Base-by-base conservation (phyloP, 2,329 filamentous ascomycete genomes). In the Penicillium sp. region DNA sequence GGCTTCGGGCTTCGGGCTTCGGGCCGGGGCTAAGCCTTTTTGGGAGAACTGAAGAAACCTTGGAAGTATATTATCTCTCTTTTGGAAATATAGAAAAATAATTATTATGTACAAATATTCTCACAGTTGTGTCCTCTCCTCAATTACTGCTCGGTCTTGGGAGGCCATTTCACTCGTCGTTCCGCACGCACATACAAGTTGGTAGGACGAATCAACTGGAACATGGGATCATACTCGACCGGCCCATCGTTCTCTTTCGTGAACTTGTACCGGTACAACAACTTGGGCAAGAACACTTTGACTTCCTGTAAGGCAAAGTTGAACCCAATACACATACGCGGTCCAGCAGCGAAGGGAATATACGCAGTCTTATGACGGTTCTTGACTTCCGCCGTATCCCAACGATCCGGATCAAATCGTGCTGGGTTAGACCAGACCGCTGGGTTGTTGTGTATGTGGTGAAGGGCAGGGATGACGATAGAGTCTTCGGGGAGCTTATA, bases 241-340 rank as follows among this genome's bases (percentile, higher is more conserved):
- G 79, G 72, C 1, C 75, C 81, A 5, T 82, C 76, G 10, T 77
- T 77, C n/a, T 79, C 83, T 21, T 77, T 68, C 7, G 62, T 70
- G 57, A 85, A 87, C 54, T 82, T 74, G 66, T 88, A 87, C 7
- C 85, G 76, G 57, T 80, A 87, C 2, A 87, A 70, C 39, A 88
- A 71, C 74, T 86, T 83, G 1, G 79, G 75, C 61, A 88, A 49
- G 38, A 74, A 69, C 7, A 85, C 76, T 74, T 86, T 86, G 58
- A 86, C 77, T 69, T 88, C 84, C 58, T 82, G 79, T 7, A 87
- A 73, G 0, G 84, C 85, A 68, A 87, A 86, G 70, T 86, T 87
- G 78, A 86, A 87, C 0, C 85, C 86, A 55, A 88, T 83, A 60
- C 86, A 88, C 73, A 80, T 81, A 1, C 86, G 75, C 0, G 77